These are phyloP conservation scores for Podila verticillata DNA, from an alignment of 192 early-diverging fungal species.

Conservation along the genomic window DNA sequence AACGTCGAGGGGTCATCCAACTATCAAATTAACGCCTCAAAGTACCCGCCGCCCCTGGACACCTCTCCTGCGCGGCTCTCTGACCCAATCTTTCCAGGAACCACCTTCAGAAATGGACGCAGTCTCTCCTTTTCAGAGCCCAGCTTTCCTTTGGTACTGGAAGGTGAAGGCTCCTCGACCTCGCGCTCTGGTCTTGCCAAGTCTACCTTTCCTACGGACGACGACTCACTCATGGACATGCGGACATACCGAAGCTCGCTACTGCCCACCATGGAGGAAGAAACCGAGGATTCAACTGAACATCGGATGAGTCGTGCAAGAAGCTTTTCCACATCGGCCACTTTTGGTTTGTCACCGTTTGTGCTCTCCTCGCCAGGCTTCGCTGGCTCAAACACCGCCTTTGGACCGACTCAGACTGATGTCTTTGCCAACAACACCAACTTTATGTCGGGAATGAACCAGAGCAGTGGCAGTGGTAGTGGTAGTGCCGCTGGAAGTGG, in stretches of 20 bases:
- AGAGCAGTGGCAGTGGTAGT: background rate
- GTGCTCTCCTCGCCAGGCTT: constrained; percentile 12
- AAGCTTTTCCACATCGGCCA: constrained; percentile 42
- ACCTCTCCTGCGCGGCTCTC: background rate
- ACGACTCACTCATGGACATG: constrained; percentile 25
- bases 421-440: background rate
- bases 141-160: constrained; percentile 23
- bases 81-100: background rate
- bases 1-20: background rate
- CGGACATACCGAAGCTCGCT: constrained; percentile 21
- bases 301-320: constrained; percentile 23
- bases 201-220: constrained; percentile 18
- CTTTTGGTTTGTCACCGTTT: constrained; percentile 15
- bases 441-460: too few species aligned
- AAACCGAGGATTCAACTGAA: constrained; percentile 31
- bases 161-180: background rate
- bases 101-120: constrained; percentile 4
- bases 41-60: background rate
- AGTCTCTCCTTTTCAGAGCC: constrained; percentile 50
- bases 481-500: background rate
- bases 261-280: constrained; percentile 46
- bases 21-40: background rate
- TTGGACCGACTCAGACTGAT: background rate
- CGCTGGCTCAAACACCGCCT: background rate
- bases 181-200: constrained; percentile 2